These are phyloP conservation scores for Trichosporon asahii DNA, from an alignment of 1,284 basidiomycete genomes.

Conservation along the genomic window DNA sequence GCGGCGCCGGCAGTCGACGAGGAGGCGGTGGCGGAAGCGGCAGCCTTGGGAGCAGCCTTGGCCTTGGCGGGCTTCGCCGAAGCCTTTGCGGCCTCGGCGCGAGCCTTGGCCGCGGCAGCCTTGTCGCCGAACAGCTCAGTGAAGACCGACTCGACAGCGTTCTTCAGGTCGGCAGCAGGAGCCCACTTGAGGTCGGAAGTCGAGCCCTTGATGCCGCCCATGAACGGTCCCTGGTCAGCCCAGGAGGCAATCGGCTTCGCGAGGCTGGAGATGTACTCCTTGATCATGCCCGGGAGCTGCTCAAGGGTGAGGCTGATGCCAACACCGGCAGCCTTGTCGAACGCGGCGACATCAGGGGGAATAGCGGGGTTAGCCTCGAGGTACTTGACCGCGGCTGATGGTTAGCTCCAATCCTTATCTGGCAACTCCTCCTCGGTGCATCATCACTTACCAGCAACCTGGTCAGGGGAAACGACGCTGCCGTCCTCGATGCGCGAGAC, in stretches of 20 bases:
- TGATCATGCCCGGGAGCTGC: conserved; percentile 64
- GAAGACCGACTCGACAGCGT: conserved; percentile 74
- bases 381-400: conserved; percentile 73
- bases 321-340: conserved; percentile 80
- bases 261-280: conserved; percentile 60
- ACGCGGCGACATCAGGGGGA: conserved; percentile 68
- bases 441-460: conserved; percentile 69
- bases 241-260: conserved; percentile 63
- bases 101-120: conserved; percentile 62
- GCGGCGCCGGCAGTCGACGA: conserved; percentile 41
- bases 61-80: conserved; percentile 54
- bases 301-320: conserved; percentile 74
- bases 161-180: conserved; percentile 82
- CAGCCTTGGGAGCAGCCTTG: conserved; percentile 53
- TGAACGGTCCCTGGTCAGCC: conserved; percentile 66
- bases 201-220: conserved; percentile 65
- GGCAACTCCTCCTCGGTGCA: neutral
- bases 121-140: conserved; percentile 74
- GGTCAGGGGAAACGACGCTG: conserved; percentile 76
- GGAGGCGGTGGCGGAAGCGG: conserved; percentile 22
- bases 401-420: conserved; percentile 7
- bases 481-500: conserved; percentile 67
- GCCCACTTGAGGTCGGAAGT: conserved; percentile 76
- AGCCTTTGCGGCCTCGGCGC: conserved; percentile 62
- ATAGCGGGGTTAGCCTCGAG: conserved; percentile 60